Conservation (phyloP, 1,284 basidiomycete genomes). For the Erythrobasidium hasegawianum region DNA sequence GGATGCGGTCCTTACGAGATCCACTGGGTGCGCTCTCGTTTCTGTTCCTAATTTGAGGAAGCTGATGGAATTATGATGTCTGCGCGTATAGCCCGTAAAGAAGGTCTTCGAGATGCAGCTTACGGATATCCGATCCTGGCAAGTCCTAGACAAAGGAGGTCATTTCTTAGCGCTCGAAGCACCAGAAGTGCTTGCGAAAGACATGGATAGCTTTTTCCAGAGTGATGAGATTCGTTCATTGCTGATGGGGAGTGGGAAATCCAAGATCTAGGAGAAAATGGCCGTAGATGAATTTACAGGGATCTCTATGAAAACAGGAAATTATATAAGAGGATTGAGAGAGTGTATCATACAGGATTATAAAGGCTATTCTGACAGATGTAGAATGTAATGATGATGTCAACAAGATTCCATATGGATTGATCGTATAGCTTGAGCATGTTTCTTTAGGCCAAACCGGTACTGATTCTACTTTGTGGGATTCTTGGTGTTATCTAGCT, state of each 20-base stretch:
- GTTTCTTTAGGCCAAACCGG: not conserved
- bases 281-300: too few relatives aligned
- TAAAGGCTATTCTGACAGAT: too few relatives aligned
- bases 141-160: conserved; percentile 31
- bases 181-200: conserved; percentile 29
- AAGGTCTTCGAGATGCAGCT: conserved; percentile 21
- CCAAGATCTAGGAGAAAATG: too few relatives aligned
- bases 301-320: too few relatives aligned
- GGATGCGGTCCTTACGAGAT: conserved; percentile 31
- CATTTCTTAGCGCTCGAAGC: conserved; percentile 33
- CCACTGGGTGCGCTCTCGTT: conserved; percentile 27
- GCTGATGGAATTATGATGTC: not conserved
- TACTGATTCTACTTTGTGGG: not conserved
- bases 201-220: conserved; percentile 20
- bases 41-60: too few relatives aligned
- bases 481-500: not conserved
- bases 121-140: conserved; percentile 17
- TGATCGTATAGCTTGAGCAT: too few relatives aligned
- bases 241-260: too few relatives aligned
- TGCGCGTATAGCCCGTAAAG: conserved; percentile 10
- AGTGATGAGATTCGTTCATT: not conserved
- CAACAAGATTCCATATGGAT: too few relatives aligned
- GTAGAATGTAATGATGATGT: too few relatives aligned
- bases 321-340: too few relatives aligned
- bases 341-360: too few relatives aligned